Evolutionary conservation across 2,329 filamentous ascomycete genomes (phyloP), one percentile per base, ranked within the genome.

Genomic region (Beauveria sp.): DNA sequence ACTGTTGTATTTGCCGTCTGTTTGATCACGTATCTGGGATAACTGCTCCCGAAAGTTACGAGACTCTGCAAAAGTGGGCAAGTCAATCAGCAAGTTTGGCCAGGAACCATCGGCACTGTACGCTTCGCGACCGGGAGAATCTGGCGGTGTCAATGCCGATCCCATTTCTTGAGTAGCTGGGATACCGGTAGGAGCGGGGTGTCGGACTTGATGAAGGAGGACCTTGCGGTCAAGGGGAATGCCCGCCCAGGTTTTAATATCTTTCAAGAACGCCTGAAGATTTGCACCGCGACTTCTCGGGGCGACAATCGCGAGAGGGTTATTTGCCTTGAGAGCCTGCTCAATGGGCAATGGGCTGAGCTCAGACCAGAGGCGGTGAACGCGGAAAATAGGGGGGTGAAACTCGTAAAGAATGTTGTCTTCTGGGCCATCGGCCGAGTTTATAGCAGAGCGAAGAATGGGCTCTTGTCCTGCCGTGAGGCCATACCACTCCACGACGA

Each of bases 401-500:
- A 91, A 79, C 74, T 97, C 94, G 71, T 89, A 96, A 67, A 89
- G 79, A 52, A 96, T 76, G 65, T 96, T 91, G 44, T 84, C 77
- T 3, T 76, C 68, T 2, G 80, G 80, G 46, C 84, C 81, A 2
- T 80, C 77, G 8, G 86, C 82, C 28, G 88, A 92, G 72, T 96
- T 89, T 73, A 93, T 89, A 43, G 89, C 92, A 66, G 82, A 83
- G 62, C 94, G 86, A 51, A 85, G 76, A 65, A 97, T 92, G 50
- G 89, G 81, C 9, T 85, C 78, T 58, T 91, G 88, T 40, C 84
- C 85, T 18, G 85, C 76, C 61, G 84, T 85, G 61, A 93, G 70
- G 14, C 91, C 91, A 68, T 97, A 96, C 91, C 91, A 96, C 54
- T 85, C 81, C 63, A 89, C 76, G 24, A 97, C 83, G 64, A 92